Evolutionary conservation across 345 rosid genomes (phyloP), one percentile per base, ranked within the genome.

Genomic region (Gossypium thurberi): DNA sequence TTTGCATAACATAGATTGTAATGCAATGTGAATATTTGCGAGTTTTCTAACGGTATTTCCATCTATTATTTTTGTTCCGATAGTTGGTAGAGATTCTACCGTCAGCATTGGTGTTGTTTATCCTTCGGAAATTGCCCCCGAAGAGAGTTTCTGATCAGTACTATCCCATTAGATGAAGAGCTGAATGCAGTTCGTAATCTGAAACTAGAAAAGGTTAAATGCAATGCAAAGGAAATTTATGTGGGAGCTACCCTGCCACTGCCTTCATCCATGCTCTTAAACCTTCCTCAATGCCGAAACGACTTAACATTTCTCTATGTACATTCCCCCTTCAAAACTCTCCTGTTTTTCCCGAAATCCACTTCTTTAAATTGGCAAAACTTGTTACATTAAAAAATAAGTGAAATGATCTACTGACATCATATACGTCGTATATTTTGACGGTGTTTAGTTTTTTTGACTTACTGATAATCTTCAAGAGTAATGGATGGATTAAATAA

Each of bases 11-110:
- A 33, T 5, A 33, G 40, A 5, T 33, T 33, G 40, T 33, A 33
- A 5, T 33, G 40, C 40, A 33, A 33, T 33, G 7, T 33, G 40
- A 33, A 33, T 5, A 33, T 33, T 33, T 33, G 7, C 40, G 1
- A 33, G 4, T 55, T 55, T 55, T 55, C 20, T 71, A 18, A 42
- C 6, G 4, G 37, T 25, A 48, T 5, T 13, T 21, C 17, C 17
- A 1, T 7, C 10, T 17, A 0, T 8, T 50, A 1, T 46, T 6
- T 46, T 0, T 28, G 20, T 51, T 33, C 40, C 40, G 47, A 71
- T 87, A 89, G 96, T 56, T 86, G 80, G 96, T 89, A 63, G 98
- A 90, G 85, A 84, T 92, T 68, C 58, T 90, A 14, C 98, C 98
- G 6, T 90, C 96, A 10, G 80, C 92, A 26, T 59, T 92, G 76